Evolutionary conservation across 441 rosid species (phyloP).

Genomic region (Hura crepitans): DNA sequence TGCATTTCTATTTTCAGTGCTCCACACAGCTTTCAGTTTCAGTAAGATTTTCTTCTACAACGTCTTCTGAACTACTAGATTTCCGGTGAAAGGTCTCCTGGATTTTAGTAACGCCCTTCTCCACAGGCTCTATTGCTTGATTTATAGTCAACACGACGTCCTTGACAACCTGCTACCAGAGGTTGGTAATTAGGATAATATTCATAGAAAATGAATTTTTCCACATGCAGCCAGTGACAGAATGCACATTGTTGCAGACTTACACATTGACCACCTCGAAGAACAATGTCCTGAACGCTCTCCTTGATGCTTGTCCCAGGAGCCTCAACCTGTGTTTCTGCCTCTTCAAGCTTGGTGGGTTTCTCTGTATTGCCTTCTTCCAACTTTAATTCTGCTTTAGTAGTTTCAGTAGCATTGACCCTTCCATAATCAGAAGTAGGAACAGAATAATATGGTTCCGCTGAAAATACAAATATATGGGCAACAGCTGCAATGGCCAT

Average conservation of each 20-base stretch:
- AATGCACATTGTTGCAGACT: constrained; percentile 15
- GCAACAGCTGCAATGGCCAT: constrained; percentile 87
- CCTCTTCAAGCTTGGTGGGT: constrained; percentile 37
- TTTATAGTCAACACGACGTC: constrained; percentile 82
- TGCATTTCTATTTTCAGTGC: not conserved
- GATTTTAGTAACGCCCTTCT: constrained; percentile 72
- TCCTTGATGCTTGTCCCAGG: constrained; percentile 72
- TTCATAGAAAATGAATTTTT: not conserved
- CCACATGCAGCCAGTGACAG: not conserved
- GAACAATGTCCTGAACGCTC: constrained; percentile 81
- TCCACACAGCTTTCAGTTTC: not conserved
- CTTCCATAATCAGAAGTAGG: constrained; percentile 35
- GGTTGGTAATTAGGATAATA: not conserved
- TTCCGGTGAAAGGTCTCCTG: constrained; percentile 58
- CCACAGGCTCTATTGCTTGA: constrained; percentile 82
- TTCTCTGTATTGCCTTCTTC: constrained; percentile 33
- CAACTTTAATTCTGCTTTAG: constrained; percentile 36
- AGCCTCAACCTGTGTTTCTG: constrained; percentile 51
- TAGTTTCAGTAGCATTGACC: constrained; percentile 39
- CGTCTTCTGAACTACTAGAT: constrained; percentile 34
- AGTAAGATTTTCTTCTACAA: constrained; percentile 11
- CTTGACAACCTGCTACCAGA: constrained; percentile 49
- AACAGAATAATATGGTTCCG: constrained; percentile 49
- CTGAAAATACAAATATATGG: constrained; percentile 70
- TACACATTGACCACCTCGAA: constrained; percentile 72